Evolutionary conservation across 2,329 filamentous ascomycete species (phyloP), one percentile per base, ranked within the genome.

Genomic region (Coniochaeta sp.): DNA sequence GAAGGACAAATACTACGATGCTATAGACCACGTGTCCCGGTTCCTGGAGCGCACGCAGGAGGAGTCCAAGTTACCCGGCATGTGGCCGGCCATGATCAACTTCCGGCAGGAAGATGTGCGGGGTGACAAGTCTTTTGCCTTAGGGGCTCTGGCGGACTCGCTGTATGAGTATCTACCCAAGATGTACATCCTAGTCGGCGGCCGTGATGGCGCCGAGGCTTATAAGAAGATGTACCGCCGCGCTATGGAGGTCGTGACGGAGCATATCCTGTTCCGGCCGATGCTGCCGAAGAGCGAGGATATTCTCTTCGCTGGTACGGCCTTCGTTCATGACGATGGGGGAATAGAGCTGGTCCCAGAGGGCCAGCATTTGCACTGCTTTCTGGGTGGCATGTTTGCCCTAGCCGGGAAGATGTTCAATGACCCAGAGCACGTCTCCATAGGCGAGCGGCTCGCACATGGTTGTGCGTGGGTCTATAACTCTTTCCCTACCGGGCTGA

Each of bases 51-150:
- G 79, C 42, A 82, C 83, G 58, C 90, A 95, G 73, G 85, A 86
- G 66, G 72, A 78, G 4, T 92, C 90, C 0, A 77, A 75, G n/a
- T 72, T 93, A 6, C 90, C 90, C 0, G 90, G 91, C 2, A 81
- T 95, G 77, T 95, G 88, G 88, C 89, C 89, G 1, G 79, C 82
- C 22, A 76, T 77, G 57, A 74, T 93, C 57, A 82, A 92, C 70
- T 81, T 72, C 76, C 77, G 66, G 75, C 81, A 63, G 80, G 77
- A 74, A 70, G 75, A 68, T 71, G 60, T 24, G 0, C 72, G 86
- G 1, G 83, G 83, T 17, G 82, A 78, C 1, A 69, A 79, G 34
- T 75, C 79, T 4, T 22, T 44, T 6, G 42, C 36, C 7, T 5
- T 44, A 4, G 65, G 72, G 58, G 71, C 73, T 19, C 14, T 38